These are phyloP conservation scores for Rhodotorula sphaerocarpa DNA, from an alignment of 768 basidiomycete genomes.

Conservation along the genomic window DNA sequence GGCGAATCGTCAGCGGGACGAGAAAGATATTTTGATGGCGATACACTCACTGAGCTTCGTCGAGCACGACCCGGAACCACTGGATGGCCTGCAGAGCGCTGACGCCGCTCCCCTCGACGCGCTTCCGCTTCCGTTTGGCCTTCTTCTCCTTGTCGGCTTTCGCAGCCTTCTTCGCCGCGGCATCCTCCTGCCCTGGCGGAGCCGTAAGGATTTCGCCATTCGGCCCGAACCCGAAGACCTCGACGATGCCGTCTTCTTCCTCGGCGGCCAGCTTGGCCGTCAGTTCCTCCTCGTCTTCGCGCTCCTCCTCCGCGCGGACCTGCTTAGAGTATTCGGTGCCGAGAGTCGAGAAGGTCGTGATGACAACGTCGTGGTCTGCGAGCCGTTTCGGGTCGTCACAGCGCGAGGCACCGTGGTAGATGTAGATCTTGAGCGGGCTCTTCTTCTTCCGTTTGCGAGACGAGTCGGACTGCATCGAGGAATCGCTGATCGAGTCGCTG, in stretches of 20 bases:
- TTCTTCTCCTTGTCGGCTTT: constrained; percentile 53
- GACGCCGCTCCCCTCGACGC: constrained; percentile 57
- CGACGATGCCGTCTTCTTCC: constrained; percentile 43
- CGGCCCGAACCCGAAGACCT: constrained; percentile 61
- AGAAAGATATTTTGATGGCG: too few species aligned
- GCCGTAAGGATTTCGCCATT: constrained; percentile 53
- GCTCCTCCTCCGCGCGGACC: constrained; percentile 55
- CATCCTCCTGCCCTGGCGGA: constrained; percentile 35
- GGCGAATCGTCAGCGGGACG: background rate
- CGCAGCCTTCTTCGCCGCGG: constrained; percentile 48
- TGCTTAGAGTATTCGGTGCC: constrained; percentile 93
- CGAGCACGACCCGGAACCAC: constrained; percentile 59
- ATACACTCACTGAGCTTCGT: constrained; percentile 41
- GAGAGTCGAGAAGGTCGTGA: constrained; percentile 92
- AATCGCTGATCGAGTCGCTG: background rate
- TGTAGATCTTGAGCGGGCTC: constrained; percentile 54
- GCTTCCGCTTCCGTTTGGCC: constrained; percentile 60
- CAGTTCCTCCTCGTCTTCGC: constrained; percentile 57
- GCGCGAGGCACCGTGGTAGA: constrained; percentile 89
- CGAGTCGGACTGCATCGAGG: background rate
- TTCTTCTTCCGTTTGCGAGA: constrained; percentile 37
- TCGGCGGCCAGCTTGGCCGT: constrained; percentile 22
- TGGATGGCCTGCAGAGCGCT: constrained; percentile 88
- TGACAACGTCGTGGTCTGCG: constrained; percentile 90
- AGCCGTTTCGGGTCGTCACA: constrained; percentile 76